Evolutionary conservation across 257 asterid species (phyloP).

Genomic region (Ophiorrhiza pumila): DNA sequence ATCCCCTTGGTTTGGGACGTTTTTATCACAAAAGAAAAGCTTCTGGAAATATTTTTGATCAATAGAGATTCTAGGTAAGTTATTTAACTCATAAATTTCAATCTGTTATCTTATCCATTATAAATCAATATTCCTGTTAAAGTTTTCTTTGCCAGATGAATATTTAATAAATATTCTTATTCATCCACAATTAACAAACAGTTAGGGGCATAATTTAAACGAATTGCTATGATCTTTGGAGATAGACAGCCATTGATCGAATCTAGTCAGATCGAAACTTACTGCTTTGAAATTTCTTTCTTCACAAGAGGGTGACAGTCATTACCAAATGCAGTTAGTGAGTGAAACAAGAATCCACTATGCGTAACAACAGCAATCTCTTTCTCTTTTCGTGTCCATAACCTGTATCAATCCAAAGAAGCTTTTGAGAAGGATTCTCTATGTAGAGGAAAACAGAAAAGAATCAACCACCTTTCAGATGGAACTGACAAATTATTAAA

Average conservation of each 20-base stretch:
- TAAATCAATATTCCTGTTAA: not conserved
- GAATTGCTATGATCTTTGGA: not conserved
- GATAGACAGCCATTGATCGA: not conserved
- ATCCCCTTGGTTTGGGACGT: no score
- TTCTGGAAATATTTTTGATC: not conserved
- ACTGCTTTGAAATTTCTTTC: constrained; percentile 71
- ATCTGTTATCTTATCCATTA: not conserved
- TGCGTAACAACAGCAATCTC: constrained; percentile 91
- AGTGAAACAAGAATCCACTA: constrained; percentile 82
- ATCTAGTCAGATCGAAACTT: constrained; percentile 26
- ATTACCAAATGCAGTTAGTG: constrained; percentile 59
- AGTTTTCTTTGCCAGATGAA: not conserved
- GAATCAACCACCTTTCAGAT: not conserved
- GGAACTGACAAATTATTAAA: not conserved
- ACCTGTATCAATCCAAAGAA: constrained; percentile 41
- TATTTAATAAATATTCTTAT: not conserved
- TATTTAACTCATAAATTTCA: not conserved
- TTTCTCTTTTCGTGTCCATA: constrained; percentile 70
- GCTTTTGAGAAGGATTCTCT: constrained; percentile 7
- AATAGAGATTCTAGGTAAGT: not conserved
- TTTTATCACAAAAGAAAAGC: not conserved
- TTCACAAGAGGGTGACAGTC: constrained; percentile 66
- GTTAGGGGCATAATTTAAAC: not conserved
- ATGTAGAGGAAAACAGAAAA: not conserved
- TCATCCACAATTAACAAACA: not conserved